Base-by-base conservation (phyloP, 2,329 filamentous ascomycete genomes). In the Neofusicoccum kwambonambiense region DNA sequence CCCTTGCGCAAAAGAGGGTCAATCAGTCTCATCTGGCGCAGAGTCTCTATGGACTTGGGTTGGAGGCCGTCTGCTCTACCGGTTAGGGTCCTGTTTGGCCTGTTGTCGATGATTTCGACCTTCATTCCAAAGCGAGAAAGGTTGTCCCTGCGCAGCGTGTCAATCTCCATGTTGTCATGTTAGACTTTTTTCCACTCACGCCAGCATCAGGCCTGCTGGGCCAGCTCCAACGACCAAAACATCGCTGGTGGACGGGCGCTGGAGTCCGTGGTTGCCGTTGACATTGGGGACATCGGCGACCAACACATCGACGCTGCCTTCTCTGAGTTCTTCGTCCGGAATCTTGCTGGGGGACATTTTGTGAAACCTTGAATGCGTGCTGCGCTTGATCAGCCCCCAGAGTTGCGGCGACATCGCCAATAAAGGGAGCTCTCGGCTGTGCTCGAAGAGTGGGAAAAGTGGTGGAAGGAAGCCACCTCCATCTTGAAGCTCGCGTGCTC, bases 21-120 rank as follows among this genome's bases (percentile, higher is more conserved):
- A n/a, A 86, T 88, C n/a, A 92, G 78, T 39, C 89, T 82, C 81
- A 92, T 87, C 77, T 91, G 89, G 67, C 86, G 85, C 70, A 92
- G 85, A 0, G 90, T 92, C 78, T 92, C 90, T 70, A 93, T 90
- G 0, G 89, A 90, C 77, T 92, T 92, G 50, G 90, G 90, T 71
- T 92, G 90, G 61, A 92, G 80, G 45, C 90, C 90, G 74, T 92
- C 90, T 67, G 89, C 89, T 64, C 85, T 81, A 47, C 89, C 89
- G 8, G 88, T 88, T 5, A 86, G 81, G 1, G 90, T 93, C 71
- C 86, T 86, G 70, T 90, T 85, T 39, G 85, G 80, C 68, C 89
- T 80, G 72, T 92, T 88, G 77, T 92, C 90, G 56, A 92, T 81
- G 50, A 92, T 82, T 45, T 84, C 82, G 3, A 86, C 83, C 64